Evolutionary conservation across 345 rosid genomes (phyloP), one percentile per base, ranked within the genome.

Genomic region (Kernera saxatilis): DNA sequence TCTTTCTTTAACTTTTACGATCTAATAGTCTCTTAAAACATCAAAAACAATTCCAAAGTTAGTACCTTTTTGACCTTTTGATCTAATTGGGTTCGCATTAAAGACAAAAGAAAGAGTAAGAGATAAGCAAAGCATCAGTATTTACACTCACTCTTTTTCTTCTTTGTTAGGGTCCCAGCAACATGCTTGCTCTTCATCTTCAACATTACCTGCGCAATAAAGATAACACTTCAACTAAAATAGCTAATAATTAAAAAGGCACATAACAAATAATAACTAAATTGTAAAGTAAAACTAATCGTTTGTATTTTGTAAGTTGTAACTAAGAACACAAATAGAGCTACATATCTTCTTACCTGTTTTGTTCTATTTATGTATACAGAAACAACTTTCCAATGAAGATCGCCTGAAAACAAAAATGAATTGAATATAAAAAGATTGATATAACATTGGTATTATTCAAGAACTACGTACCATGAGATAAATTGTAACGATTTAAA

Each of bases 381-480:
- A 7, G 97, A 91, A 26, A 94, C 98, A 54, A 89, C 65, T 77
- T 94, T 94, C 99, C 91, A 88, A 76, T 91, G 99, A 48, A 94
- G 96, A 75, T 91, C 99, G 44, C 99, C 99, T 94, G 89, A 61
- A 59, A 60, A n/a, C n/a, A 19, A 23, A 35, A 12, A 49, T 22
- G 11, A 40, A 58, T 36, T 2, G 10, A 36, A 73, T 73, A 58
- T n/a, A 22, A 40, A 9, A 62, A 17, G 33, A 12, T 8, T n/a
- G 27, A 2, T 12, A 29, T 15, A 1, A 23, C n/a, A 17, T 37
- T 40, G 19, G 5, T 36, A 5, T 43, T n/a, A 59, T 19, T 19
- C 43, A 71, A 71, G 19, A 52, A 71, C 46, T 30, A 51, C 39
- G 3, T 53, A 45, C 6, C 23, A 23, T 56, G 27, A 64, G 26